Percentiles rank a stretch among this genome's conserved stretches.
Evolutionary conservation across 2,329 filamentous ascomycete genomes (phyloP).

Genomic region (Cladophialophora bantiana): DNA sequence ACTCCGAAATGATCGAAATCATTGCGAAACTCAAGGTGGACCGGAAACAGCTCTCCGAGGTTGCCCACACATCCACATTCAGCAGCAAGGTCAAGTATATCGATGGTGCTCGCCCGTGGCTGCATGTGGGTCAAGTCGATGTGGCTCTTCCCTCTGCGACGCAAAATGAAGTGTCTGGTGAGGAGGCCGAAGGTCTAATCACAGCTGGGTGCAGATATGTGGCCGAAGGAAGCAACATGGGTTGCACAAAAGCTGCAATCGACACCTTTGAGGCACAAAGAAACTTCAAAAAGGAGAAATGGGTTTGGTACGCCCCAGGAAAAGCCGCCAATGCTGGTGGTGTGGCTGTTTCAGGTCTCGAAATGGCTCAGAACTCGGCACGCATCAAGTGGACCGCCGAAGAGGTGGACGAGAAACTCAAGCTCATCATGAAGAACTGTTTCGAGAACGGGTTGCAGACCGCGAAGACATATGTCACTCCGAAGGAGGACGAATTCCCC

Average conservation of each 20-base stretch:
- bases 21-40: slow-evolving; percentile 88
- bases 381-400: slow-evolving; percentile 84
- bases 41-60: slow-evolving; percentile 79
- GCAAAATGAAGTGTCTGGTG: slow-evolving; percentile 94
- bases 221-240: slow-evolving; percentile 99
- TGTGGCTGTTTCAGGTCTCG: slow-evolving; percentile 94
- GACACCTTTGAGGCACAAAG: slow-evolving; percentile 86
- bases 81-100: slow-evolving; percentile 81
- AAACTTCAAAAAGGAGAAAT: slow-evolving; percentile 69
- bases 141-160: slow-evolving; percentile 92
- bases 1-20: slow-evolving; percentile 75
- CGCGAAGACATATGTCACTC: slow-evolving; percentile 83
- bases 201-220: slow-evolving; percentile 80
- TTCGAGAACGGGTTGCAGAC: slow-evolving; percentile 90
- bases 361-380: slow-evolving; percentile 98
- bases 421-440: slow-evolving; percentile 92
- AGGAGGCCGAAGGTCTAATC: slow-evolving; percentile 85
- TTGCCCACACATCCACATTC: slow-evolving; percentile 64
- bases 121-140: slow-evolving; percentile 86
- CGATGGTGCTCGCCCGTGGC: slow-evolving; percentile 87
- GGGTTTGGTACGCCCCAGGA: slow-evolving; percentile 95
- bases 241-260: slow-evolving; percentile 94
- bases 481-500: slow-evolving; percentile 82
- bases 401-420: slow-evolving; percentile 90
- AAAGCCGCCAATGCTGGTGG: slow-evolving; percentile 98